Evolutionary conservation across 1,139 yeast species (phyloP).

Genomic region (Yamadazyma conglobata): DNA sequence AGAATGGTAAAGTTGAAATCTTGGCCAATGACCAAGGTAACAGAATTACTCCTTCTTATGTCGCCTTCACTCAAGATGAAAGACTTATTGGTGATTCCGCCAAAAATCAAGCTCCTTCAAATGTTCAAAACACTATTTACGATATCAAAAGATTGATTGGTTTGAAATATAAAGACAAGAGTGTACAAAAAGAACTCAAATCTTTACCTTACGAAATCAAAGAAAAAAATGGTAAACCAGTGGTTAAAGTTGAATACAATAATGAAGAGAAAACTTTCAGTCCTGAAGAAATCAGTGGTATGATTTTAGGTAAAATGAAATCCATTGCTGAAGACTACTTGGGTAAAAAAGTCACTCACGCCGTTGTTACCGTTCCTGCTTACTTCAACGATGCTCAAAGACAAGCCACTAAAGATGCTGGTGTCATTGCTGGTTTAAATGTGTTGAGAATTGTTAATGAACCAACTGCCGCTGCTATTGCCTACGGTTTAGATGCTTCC

Average conservation of each 20-base stretch:
- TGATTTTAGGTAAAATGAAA: constrained; percentile 91
- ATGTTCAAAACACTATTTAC: constrained; percentile 74
- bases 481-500: constrained; percentile 90
- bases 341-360: constrained; percentile 86
- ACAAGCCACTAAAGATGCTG: constrained; percentile 98
- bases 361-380: constrained; percentile 96
- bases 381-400: constrained; percentile 98
- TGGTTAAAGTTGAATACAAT: constrained; percentile 65
- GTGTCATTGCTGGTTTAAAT: constrained; percentile 92
- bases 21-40: constrained; percentile 95
- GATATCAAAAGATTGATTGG: constrained; percentile 89
- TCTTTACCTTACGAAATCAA: constrained; percentile 72
- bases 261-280: constrained; percentile 71
- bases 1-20: constrained; percentile 86
- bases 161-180: constrained; percentile 67
- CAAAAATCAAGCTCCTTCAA: constrained; percentile 85
- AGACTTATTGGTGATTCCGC: constrained; percentile 94
- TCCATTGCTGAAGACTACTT: constrained; percentile 89
- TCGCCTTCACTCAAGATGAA: constrained; percentile 80
- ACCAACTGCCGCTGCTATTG: constrained; percentile 98
- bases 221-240: constrained; percentile 75
- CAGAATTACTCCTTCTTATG: constrained; percentile 90
- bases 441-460: constrained; percentile 94
- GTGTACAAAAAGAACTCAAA: constrained; percentile 79
- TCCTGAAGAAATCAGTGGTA: constrained; percentile 89